A percentile compares a stretch with the other conserved stretches of the same genome.
These are phyloP conservation scores for Endotrypanum monterogeii DNA, from an alignment of 208 protist genomes.

Conservation along the genomic window DNA sequence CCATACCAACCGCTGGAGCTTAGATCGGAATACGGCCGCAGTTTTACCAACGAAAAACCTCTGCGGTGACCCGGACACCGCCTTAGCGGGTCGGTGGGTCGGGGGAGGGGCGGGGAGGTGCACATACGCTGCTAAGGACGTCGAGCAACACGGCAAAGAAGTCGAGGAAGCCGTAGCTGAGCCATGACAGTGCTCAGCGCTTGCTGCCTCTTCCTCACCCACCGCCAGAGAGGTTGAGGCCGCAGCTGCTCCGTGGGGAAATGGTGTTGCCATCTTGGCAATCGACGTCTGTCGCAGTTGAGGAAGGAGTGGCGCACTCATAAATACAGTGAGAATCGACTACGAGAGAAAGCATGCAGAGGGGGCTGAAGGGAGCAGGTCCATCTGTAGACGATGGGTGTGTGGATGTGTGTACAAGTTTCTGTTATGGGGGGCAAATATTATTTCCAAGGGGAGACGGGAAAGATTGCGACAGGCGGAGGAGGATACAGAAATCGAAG, in stretches of 20 bases:
- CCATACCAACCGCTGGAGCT: constrained; percentile 25
- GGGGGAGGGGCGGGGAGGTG: background rate
- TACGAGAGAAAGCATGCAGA: background rate
- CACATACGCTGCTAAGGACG: background rate
- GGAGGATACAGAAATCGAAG: background rate
- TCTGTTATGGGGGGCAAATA: background rate
- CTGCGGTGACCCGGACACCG: background rate
- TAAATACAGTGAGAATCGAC: background rate
- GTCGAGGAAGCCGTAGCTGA: background rate
- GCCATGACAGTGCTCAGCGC: background rate
- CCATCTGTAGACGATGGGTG: background rate
- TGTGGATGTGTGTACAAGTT: constrained; percentile 2
- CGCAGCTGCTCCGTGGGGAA: background rate
- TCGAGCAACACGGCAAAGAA: background rate
- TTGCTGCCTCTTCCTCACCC: background rate
- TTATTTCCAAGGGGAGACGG: too few relatives aligned
- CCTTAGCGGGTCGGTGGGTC: background rate
- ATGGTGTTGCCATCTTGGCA: background rate
- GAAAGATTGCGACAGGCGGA: background rate
- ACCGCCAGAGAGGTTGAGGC: background rate
- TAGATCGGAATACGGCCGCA: constrained; percentile 18
- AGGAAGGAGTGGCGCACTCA: background rate
- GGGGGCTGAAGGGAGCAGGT: background rate
- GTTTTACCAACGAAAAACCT: background rate
- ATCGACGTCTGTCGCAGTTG: constrained; percentile 1